Evolutionary conservation across 2,329 filamentous ascomycete species (phyloP).

Genomic region (Hysterium pulicare): DNA sequence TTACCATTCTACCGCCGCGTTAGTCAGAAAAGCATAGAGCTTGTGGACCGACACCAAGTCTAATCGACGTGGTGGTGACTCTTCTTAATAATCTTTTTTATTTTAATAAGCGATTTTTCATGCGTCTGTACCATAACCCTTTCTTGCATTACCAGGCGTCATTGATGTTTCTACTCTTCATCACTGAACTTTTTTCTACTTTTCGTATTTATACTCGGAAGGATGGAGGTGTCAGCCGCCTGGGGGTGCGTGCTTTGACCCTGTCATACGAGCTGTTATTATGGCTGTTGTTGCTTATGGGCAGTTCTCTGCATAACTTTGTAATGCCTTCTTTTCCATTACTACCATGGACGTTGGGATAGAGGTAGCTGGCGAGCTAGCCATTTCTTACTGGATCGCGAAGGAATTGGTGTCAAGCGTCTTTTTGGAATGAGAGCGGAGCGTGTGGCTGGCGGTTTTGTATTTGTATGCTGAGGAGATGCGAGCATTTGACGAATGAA

Average conservation of each 20-base stretch:
- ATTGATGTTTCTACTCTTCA: neutral
- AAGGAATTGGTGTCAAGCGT: no score
- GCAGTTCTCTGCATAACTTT: neutral
- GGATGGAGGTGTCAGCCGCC: neutral
- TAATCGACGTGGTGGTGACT: conserved; percentile 12
- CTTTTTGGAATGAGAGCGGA: no score
- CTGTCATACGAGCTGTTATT: neutral
- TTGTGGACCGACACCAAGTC: conserved; percentile 36
- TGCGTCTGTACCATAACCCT: neutral
- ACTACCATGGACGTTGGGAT: neutral
- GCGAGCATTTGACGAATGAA: no score
- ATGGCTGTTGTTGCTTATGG: neutral
- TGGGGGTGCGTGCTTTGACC: neutral
- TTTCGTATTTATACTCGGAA: neutral
- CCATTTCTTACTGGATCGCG: no score
- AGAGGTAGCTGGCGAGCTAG: neutral
- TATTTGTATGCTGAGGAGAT: no score
- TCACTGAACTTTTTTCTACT: neutral
- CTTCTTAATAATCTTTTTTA: neutral
- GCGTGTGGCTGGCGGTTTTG: no score
- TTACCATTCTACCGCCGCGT: conserved; percentile 36
- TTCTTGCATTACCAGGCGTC: neutral
- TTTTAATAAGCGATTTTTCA: neutral
- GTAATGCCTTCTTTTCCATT: neutral
- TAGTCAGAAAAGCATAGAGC: conserved; percentile 33